A percentile compares a stretch with the other conserved stretches of the same genome.
Conservation (phyloP, 1,139 yeast species). For the Geotrichum histeridarum region DNA sequence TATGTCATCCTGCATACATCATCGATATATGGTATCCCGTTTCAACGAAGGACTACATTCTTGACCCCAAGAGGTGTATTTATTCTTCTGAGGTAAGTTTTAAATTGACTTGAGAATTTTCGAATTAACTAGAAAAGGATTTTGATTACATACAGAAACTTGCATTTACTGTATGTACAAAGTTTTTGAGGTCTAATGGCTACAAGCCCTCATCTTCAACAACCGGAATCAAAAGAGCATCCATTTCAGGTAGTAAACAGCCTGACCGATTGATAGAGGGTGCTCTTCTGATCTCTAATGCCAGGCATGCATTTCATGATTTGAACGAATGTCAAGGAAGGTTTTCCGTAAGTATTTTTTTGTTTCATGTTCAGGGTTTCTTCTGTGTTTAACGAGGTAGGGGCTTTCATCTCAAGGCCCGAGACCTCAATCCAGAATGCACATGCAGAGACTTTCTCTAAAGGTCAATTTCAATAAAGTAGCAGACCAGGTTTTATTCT, state of each 20-base stretch:
- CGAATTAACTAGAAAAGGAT: conserved; percentile 1
- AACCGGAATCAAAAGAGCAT: background rate
- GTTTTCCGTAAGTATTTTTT: too few relatives aligned
- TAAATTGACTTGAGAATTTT: background rate
- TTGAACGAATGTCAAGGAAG: conserved; percentile 5
- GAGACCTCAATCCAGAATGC: too few relatives aligned
- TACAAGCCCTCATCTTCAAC: background rate
- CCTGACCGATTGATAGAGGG: background rate
- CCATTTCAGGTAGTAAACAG: background rate
- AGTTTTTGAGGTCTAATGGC: conserved; percentile 12
- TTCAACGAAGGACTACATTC: conserved; percentile 40
- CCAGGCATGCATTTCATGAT: conserved; percentile 9
- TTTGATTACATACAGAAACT: conserved; percentile 14
- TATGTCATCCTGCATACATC: conserved; percentile 34
- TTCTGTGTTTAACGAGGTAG: too few relatives aligned
- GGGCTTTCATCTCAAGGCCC: too few relatives aligned
- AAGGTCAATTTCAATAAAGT: too few relatives aligned
- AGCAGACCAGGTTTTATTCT: too few relatives aligned
- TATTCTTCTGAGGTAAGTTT: conserved; percentile 15
- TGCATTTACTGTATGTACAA: conserved; percentile 3
- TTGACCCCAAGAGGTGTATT: conserved; percentile 42
- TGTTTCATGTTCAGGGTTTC: too few relatives aligned
- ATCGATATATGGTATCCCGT: conserved; percentile 37
- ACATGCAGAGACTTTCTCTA: too few relatives aligned
- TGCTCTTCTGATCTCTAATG: conserved; percentile 3